Base-by-base conservation (phyloP, 257 asterid genomes). In the Penstemon davidsonii region DNA sequence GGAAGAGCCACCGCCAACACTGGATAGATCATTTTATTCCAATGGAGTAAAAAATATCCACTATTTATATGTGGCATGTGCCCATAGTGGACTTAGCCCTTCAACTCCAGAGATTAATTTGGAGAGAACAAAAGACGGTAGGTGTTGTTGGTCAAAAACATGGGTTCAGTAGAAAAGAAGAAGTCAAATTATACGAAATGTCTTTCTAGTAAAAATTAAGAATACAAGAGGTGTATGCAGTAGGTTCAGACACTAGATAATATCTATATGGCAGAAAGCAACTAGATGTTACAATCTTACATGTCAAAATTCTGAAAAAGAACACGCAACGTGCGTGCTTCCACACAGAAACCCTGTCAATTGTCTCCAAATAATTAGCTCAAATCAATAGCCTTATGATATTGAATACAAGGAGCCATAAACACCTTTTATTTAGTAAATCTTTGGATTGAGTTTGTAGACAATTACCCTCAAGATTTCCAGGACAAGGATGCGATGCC, bases 401-500 rank as follows among this genome's bases (percentile, higher is more conserved):
- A 66, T 62, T 45, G 40, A 60, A 42, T 70, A 49, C 11, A 33
- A 70, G 12, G 41, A 68, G 62, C 41, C 66, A 62, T 62, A 68
- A 52, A 54, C 66, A 60, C 43, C 45, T 49, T 76, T 67, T 18
- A 33, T 51, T 62, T 41, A 64, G 52, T 43, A 60, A 71, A 67
- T 47, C 45, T 38, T 37, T 60, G 59, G 55, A 67, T 13, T 37
- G 18, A 51, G 66, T 52, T 51, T 56, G 64, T 59, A 47, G 51
- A 60, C 75, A 64, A 25, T 80, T 86, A 93, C 99, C 96, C 99
- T 93, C 86, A 93, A 76, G 66, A 87, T 81, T 80, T 93, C 99
- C 67, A 93, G 97, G 74, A 93, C 99, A 47, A 93, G 99, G 80
- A 93, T 93, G 57, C 97, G 96, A 82, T 93, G 99, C 99, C 99